Evolutionary conservation across 2,329 filamentous ascomycete genomes (phyloP).

Genomic region (Epichloe sp.): DNA sequence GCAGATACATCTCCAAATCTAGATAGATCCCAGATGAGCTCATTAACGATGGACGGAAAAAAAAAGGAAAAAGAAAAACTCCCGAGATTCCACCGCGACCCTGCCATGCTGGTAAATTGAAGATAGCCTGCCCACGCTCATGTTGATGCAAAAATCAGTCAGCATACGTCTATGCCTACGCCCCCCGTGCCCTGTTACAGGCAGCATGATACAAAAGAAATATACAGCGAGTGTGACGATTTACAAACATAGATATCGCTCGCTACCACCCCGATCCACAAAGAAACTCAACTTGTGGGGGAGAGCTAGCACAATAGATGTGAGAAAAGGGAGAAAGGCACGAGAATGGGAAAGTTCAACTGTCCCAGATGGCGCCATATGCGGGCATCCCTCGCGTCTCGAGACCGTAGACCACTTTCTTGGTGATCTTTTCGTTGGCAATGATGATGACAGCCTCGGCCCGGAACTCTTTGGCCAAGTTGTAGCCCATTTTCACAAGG

Average conservation of each 20-base stretch:
- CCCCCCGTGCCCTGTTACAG: not conserved
- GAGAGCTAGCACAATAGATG: not conserved
- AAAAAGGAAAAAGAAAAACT: not conserved
- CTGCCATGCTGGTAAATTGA: not conserved
- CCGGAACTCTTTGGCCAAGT: slow-evolving; percentile 41
- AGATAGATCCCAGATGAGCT: not conserved
- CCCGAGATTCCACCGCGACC: not conserved
- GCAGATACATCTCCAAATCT: not conserved
- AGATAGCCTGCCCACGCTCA: slow-evolving; percentile 1
- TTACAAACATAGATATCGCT: not conserved
- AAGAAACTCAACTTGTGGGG: not conserved
- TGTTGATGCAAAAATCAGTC: not conserved
- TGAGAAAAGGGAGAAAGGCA: not conserved
- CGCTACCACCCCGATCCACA: not conserved
- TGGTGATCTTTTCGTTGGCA: slow-evolving; percentile 54
- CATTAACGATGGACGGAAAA: not conserved
- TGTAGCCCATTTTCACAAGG: slow-evolving; percentile 33
- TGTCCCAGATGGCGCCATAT: slow-evolving; percentile 64
- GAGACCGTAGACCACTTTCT: slow-evolving; percentile 54
- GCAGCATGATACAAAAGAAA: not conserved
- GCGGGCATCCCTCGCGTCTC: slow-evolving; percentile 53
- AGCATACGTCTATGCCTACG: not conserved
- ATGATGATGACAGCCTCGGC: slow-evolving; percentile 63
- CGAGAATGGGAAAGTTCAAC: slow-evolving; percentile 11
- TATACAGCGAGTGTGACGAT: not conserved